Evolutionary conservation across 2,329 filamentous ascomycete species (phyloP), one percentile per base, ranked within the genome.

Genomic region (Phyllachora maydis): DNA sequence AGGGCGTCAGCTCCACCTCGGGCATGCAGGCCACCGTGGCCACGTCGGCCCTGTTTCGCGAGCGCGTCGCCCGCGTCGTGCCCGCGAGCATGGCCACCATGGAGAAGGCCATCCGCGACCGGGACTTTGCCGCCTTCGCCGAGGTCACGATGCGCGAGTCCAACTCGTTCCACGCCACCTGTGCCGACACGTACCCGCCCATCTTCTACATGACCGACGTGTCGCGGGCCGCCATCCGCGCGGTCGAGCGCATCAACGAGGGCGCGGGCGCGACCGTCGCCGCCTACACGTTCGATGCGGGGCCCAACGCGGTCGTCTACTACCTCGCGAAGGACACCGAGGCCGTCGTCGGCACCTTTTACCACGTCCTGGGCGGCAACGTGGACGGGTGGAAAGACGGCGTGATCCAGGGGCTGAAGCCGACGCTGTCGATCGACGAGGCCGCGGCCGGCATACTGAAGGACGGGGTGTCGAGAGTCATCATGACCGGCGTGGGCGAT

Each of bases 141-240:
- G 70, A 78, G 44, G 64, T 93, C 31, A 92, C 88, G 10, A 98
- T 93, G 83, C 74, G 72, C 46, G 88, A 98, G 46, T 90, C 77
- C 43, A 98, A 98, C 55, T 79, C 71, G 29, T 98, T 98, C 68
- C 88, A 98, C 49, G 79, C 88, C 18, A 81, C 74, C 27, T 95
- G 88, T 46, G 58, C 90, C 37, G 88, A 98, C 46, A 95, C 88
- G 2, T 82, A 81, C 52, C 88, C 90, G 21, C 88, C 90, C 11
- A 98, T 98, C 43, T 93, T 92, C 52, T 98, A 98, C 59, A 72
- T 98, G 61, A 98, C 93, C 51, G 88, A 98, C 44, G 72, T 85
- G 10, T 85, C 75, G 11, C 61, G 76, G 18, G 81, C 85, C 2
- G 82, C 85, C 5, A 79, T 98, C 29, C 65, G 79, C 24, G 70